Percentiles rank a stretch among this genome's conserved stretches.
These are phyloP conservation scores for Fusarium neocosmosporiellum DNA, from an alignment of 2,329 filamentous ascomycete genomes.

Conservation along the genomic window DNA sequence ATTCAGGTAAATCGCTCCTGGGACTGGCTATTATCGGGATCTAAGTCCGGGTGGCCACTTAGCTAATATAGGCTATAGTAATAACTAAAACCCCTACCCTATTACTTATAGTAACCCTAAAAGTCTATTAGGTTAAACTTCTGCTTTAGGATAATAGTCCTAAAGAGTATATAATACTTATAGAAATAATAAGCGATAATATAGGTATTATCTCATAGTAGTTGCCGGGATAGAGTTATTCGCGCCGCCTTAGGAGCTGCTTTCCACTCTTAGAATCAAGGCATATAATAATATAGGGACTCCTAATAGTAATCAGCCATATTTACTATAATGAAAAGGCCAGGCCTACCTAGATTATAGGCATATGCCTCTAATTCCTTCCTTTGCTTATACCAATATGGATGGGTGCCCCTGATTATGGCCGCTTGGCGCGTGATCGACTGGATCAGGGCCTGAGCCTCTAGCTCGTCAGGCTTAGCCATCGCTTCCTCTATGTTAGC, in stretches of 20 bases:
- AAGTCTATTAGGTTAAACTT: background rate
- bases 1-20: no score
- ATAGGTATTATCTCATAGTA: background rate
- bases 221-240: background rate
- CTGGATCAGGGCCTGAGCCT: background rate
- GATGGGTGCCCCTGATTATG: background rate
- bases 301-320: background rate
- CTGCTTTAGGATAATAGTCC: background rate
- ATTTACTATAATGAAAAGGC: background rate
- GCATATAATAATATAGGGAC: background rate
- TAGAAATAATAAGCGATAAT: background rate
- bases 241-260: background rate
- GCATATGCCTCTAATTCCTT: background rate
- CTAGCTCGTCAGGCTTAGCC: no score
- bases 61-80: background rate
- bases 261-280: no score
- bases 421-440: background rate
- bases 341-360: background rate
- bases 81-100: background rate
- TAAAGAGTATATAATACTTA: background rate
- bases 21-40: no score
- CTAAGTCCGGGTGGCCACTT: no score
- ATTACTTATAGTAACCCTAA: background rate
- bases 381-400: conserved; percentile 1
- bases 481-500: no score